Evolutionary conservation across 192 early-diverging fungal species (phyloP).

Genomic region (Backusella sp.): DNA sequence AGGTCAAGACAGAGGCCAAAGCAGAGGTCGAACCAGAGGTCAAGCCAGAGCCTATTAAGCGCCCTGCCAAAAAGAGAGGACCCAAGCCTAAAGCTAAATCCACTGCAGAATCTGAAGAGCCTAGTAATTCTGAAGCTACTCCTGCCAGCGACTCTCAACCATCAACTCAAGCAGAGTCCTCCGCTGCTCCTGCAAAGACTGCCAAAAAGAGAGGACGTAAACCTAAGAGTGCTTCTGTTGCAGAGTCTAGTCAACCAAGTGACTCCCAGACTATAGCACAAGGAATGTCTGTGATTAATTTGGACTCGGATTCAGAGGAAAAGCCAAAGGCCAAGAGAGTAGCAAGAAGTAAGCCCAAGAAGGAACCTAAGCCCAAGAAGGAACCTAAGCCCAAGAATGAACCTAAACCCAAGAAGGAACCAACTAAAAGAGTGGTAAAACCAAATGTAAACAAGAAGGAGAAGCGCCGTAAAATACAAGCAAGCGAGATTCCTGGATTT

Average conservation of each 20-base stretch:
- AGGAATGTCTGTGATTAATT: not conserved
- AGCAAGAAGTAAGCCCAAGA: not conserved
- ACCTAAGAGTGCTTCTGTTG: not conserved
- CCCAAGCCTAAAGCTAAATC: not conserved
- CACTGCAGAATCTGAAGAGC: not conserved
- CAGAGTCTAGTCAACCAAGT: not conserved
- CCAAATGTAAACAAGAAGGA: not conserved
- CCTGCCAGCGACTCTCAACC: not conserved
- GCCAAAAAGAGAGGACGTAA: not conserved
- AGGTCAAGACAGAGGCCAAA: not conserved
- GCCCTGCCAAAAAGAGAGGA: not conserved
- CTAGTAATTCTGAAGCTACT: too few species aligned
- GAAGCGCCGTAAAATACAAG: not conserved
- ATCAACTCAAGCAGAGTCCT: too few species aligned
- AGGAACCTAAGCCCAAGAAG: not conserved
- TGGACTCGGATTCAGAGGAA: not conserved
- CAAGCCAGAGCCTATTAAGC: not conserved
- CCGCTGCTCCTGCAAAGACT: too few species aligned
- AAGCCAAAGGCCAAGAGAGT: not conserved
- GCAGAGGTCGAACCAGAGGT: too few species aligned
- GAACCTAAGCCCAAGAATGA: not conserved
- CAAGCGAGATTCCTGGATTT: not conserved
- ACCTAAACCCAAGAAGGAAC: not conserved
- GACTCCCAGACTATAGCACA: not conserved
- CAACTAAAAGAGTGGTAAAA: not conserved